Evolutionary conservation across 768 basidiomycete species (phyloP).

Genomic region (Mycena indigotica): DNA sequence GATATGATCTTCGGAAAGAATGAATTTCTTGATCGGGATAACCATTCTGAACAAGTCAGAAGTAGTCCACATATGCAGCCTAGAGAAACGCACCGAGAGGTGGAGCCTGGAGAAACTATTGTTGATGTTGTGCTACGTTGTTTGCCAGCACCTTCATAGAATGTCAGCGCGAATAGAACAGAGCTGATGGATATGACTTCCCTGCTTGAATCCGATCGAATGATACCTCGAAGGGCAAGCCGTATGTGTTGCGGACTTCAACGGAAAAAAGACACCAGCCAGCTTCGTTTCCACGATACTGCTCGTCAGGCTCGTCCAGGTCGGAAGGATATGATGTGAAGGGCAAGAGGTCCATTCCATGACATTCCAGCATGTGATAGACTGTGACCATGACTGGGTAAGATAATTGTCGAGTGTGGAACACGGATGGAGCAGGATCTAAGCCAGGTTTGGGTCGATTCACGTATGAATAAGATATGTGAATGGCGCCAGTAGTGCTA

Average conservation of each 20-base stretch:
- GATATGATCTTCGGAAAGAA: constrained; percentile 58
- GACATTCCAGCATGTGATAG: constrained; percentile 91
- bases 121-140: constrained; percentile 47
- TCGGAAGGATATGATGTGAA: constrained; percentile 43
- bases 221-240: constrained; percentile 86
- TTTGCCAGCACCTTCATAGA: constrained; percentile 37
- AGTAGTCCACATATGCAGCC: not conserved
- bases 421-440: constrained; percentile 48
- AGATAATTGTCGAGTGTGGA: constrained; percentile 84
- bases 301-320: constrained; percentile 22
- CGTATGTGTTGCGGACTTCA: constrained; percentile 91
- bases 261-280: constrained; percentile 88
- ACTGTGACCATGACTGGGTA: constrained; percentile 93
- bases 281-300: constrained; percentile 48
- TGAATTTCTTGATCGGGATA: constrained; percentile 72
- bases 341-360: constrained; percentile 78
- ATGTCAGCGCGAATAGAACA: too few relatives aligned
- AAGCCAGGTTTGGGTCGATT: constrained; percentile 43
- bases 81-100: constrained; percentile 66
- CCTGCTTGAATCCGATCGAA: constrained; percentile 71
- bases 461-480: constrained; percentile 80
- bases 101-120: constrained; percentile 86
- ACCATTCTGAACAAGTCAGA: constrained; percentile 47
- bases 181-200: too few relatives aligned
- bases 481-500: constrained; percentile 78